Base-by-base conservation (phyloP, 345 rosid species). In the Pseudoturritis turrita region DNA sequence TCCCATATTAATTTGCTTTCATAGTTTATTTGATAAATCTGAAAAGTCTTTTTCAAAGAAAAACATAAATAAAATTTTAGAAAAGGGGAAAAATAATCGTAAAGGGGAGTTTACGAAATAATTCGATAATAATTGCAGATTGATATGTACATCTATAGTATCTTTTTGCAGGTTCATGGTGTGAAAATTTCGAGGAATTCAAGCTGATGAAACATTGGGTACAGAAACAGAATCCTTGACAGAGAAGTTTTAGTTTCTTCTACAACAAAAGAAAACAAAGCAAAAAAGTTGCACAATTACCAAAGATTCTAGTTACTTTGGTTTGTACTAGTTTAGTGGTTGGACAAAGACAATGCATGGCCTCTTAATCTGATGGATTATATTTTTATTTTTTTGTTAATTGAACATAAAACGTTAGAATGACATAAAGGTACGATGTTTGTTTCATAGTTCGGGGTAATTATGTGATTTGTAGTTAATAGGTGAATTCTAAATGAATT, bases 171-270 rank as follows among this genome's bases (percentile, higher is more conserved):
- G 69, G 68, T 74, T 74, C 23, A 43, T 74, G 31, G 73, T 67
- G 46, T 60, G 78, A 67, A 67, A 59, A 13, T 6, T 59, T 74
- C 78, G 73, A 75, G 73, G 47, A 68, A 44, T 43, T 51, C 40
- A 14, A 40, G 68, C 7, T 45, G 65, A 46, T 37, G 61, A 65
- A 60, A 75, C 79, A 75, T 68, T 51, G 69, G 62, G 62, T 35
- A 44, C 74, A 70, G 70, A 44, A 76, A 76, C 70, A 70, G 79
- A 76, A 76, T 76, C 75, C 75, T 70, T 76, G 75, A 63, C 66
- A 70, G 75, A 69, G 75, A 76, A 69, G 79, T 76, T 63, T 70
- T 76, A 69, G 22, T 69, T 71, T 54, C 51, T 62, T 54, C 65
- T 26, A 46, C 21, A 22, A 62, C 61, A 60, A 26, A 62, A 62